Conservation (phyloP, 129 eudicot genomes). For the Oenanthe sinensis region DNA sequence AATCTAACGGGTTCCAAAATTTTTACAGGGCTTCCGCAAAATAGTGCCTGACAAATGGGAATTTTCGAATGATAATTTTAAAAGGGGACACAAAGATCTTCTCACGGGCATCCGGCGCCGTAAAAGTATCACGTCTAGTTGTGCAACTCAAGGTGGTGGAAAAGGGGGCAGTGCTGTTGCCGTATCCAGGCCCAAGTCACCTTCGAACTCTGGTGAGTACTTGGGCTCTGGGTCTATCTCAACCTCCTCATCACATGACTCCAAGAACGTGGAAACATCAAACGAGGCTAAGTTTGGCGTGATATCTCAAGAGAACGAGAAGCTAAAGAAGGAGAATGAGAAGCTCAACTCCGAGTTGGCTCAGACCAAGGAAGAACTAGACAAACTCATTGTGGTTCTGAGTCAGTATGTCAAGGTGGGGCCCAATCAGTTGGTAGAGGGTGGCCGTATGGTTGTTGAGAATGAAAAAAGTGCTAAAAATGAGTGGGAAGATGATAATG, state of each 20-base stretch:
- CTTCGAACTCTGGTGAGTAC: constrained; percentile 54
- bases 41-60: constrained; percentile 91
- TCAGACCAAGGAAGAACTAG: constrained; percentile 60
- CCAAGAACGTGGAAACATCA: constrained; percentile 55
- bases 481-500: constrained; percentile 22
- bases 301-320: constrained; percentile 59
- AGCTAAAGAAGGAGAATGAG: constrained; percentile 48
- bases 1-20: neutral
- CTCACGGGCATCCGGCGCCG: constrained; percentile 59
- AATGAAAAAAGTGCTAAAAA: neutral
- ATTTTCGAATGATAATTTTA: constrained; percentile 76
- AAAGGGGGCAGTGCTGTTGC: neutral
- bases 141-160: neutral
- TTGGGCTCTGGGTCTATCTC: constrained; percentile 43
- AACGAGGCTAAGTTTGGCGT: constrained; percentile 39
- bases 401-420: constrained; percentile 47
- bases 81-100: constrained; percentile 56
- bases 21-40: constrained; percentile 72
- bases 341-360: constrained; percentile 53
- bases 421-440: constrained; percentile 30
- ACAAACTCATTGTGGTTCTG: constrained; percentile 47
- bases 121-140: constrained; percentile 27
- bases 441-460: constrained; percentile 18
- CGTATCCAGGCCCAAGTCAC: constrained; percentile 12
- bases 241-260: constrained; percentile 53